A percentile compares a stretch with the other conserved stretches of the same genome.
Evolutionary conservation across 2,329 filamentous ascomycete genomes (phyloP).

Genomic region (Ploettnerulaceae sp.): DNA sequence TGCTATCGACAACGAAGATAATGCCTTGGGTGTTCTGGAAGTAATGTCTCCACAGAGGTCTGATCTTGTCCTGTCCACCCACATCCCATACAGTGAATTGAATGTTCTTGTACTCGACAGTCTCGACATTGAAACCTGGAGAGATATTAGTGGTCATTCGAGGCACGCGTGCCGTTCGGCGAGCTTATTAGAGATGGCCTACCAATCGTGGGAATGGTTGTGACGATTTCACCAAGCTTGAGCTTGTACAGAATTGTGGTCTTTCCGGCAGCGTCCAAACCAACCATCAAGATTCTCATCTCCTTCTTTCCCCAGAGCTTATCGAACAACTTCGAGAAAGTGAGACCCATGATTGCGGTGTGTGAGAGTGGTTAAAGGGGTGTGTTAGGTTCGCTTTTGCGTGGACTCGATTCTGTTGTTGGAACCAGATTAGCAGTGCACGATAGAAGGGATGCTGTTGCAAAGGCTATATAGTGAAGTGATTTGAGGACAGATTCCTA

Average conservation of each 20-base stretch:
- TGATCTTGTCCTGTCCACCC: constrained; percentile 99
- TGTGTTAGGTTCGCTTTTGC: constrained; percentile 35
- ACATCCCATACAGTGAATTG: constrained; percentile 99
- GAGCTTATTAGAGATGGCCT: constrained; percentile 37
- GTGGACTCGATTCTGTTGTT: constrained; percentile 25
- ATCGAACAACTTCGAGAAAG: constrained; percentile 94
- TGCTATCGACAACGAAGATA: constrained; percentile 99
- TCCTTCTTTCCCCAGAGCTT: constrained; percentile 99
- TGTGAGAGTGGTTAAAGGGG: constrained; percentile 31
- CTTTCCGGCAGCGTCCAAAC: constrained; percentile 98
- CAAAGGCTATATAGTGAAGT: constrained; percentile 19
- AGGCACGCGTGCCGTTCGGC: constrained; percentile 17
- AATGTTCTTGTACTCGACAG: constrained; percentile 99
- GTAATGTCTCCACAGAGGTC: constrained; percentile 99
- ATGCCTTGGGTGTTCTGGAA: constrained; percentile 99
- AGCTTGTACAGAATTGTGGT: constrained; percentile 99
- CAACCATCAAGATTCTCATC: constrained; percentile 99
- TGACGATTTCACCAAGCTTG: constrained; percentile 98
- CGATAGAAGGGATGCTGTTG: constrained; percentile 9
- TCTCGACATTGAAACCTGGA: constrained; percentile 98
- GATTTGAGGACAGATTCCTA: constrained; percentile 27
- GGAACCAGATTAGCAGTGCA: constrained; percentile 18
- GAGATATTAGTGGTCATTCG: constrained; percentile 20
- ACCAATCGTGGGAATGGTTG: constrained; percentile 98
- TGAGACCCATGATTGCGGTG: constrained; percentile 88